Conservation (phyloP, 306 rosid species). For the Malus orientalis region DNA sequence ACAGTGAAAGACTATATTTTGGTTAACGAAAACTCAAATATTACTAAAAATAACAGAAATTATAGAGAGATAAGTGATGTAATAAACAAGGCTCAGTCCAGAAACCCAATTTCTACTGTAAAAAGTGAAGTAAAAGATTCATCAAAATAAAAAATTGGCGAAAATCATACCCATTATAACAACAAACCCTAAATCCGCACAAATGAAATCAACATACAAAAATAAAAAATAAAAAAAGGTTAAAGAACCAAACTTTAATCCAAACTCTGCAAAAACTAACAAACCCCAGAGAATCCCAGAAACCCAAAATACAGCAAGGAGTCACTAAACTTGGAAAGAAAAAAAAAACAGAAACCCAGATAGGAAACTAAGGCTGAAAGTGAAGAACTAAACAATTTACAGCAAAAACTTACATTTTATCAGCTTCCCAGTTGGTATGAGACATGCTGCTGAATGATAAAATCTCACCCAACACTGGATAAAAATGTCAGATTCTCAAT, state of each 20-base stretch:
- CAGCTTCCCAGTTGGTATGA: constrained; percentile 99
- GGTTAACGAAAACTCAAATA: neutral
- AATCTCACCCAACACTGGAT: constrained; percentile 8
- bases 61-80: neutral
- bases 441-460: constrained; percentile 53
- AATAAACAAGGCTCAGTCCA: neutral
- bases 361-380: neutral
- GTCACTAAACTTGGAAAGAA: neutral
- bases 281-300: constrained; percentile 13
- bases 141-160: neutral
- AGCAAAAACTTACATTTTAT: constrained; percentile 72
- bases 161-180: neutral
- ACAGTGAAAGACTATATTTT: neutral
- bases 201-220: neutral
- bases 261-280: neutral
- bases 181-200: constrained; percentile 19
- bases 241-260: constrained; percentile 20
- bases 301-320: constrained; percentile 3
- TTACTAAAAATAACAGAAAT: neutral
- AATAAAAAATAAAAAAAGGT: neutral
- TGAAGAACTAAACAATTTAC: neutral
- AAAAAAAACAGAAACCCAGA: constrained; percentile 26
- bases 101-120: neutral
- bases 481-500: constrained; percentile 18
- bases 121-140: neutral